Base-by-base conservation (phyloP, 306 rosid species). In the Prinsepia uniflora region DNA sequence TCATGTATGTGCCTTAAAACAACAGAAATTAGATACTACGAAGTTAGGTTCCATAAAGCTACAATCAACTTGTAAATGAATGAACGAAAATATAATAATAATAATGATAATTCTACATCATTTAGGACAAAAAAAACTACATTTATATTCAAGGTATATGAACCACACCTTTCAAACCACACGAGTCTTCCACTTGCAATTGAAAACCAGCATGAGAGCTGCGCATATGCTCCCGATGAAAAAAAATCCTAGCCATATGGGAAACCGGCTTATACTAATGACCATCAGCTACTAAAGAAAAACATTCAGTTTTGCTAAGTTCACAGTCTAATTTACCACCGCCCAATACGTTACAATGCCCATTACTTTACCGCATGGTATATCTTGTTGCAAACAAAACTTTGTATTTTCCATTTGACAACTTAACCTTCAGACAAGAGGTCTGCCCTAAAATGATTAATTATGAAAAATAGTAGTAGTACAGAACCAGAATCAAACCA, bases 121-220 rank as follows among this genome's bases (percentile, higher is more conserved):
- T 55, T 22, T 3, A 56, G 44, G 24, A 30, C 10, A 13, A 40
- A 70, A n/a, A 15, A 42, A 1, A 24, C 30, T 24, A 24, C 30
- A 24, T 24, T 24, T 24, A 24, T 24, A 43, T 19, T 70, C 22
- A 55, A 13, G 15, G 41, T 11, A 20, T 17, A 42, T 12, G 20
- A 64, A 63, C 45, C 65, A 53, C 40, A 75, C 74, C 79, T 67
- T 68, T 8, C 1, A 68, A 24, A 22, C 13, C 52, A 40, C 53
- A 18, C 46, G 45, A 59, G 46, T 18, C 15, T 40, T 19, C 79
- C 52, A 67, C 44, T 58, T 24, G 74, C 74, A 67, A 41, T 45
- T 67, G 44, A 47, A 18, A 39, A 75, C 63, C 42, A 43, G 62
- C 8, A 67, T 4, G 44, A 47, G 40, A 75, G 48, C 68, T 10